A percentile compares a stretch with the other conserved stretches of the same genome.
Evolutionary conservation across 495 filamentous ascomycete genomes (phyloP).

Genomic region (Rhypophila decipiens): DNA sequence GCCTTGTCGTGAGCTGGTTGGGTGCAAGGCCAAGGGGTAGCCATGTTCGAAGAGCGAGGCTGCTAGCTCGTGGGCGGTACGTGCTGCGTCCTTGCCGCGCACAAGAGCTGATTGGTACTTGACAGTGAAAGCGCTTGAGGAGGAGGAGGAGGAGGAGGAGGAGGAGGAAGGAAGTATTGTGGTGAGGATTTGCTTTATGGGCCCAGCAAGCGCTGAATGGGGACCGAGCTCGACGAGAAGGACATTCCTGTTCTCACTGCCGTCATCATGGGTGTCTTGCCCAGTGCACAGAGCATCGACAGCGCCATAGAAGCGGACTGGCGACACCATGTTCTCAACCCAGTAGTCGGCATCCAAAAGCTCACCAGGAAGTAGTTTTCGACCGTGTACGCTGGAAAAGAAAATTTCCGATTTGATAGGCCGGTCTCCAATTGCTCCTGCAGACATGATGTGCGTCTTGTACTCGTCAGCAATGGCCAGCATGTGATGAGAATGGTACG

Average conservation of each 20-base stretch:
- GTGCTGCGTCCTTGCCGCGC: slow-evolving; percentile 15
- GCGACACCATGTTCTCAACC: slow-evolving; percentile 41
- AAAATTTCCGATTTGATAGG: slow-evolving; percentile 20
- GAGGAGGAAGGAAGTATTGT: no score
- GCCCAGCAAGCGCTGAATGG: slow-evolving; percentile 46
- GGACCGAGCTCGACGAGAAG: slow-evolving; percentile 52
- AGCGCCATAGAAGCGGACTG: slow-evolving; percentile 38
- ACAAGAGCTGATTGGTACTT: slow-evolving; percentile 20
- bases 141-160: no score
- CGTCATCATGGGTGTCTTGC: no score
- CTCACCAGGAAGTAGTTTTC: slow-evolving; percentile 15
- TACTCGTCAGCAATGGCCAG: slow-evolving; percentile 32
- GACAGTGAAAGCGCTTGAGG: slow-evolving; percentile 3
- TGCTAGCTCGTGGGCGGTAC: slow-evolving; percentile 20
- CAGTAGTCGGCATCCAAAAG: slow-evolving; percentile 29
- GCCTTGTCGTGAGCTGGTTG: no score
- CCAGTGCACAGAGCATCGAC: slow-evolving; percentile 14
- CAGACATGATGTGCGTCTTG: slow-evolving; percentile 10
- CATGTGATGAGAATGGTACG: slow-evolving; percentile 40
- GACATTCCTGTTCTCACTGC: background rate
- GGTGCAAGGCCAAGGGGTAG: slow-evolving; percentile 6
- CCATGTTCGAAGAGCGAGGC: slow-evolving; percentile 34
- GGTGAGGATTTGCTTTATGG: slow-evolving; percentile 40
- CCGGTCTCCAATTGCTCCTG: background rate
- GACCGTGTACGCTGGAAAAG: slow-evolving; percentile 31